Evolutionary conservation across 1,139 yeast species (phyloP), one percentile per base, ranked within the genome.

Genomic region (Taiozyma sp.): DNA sequence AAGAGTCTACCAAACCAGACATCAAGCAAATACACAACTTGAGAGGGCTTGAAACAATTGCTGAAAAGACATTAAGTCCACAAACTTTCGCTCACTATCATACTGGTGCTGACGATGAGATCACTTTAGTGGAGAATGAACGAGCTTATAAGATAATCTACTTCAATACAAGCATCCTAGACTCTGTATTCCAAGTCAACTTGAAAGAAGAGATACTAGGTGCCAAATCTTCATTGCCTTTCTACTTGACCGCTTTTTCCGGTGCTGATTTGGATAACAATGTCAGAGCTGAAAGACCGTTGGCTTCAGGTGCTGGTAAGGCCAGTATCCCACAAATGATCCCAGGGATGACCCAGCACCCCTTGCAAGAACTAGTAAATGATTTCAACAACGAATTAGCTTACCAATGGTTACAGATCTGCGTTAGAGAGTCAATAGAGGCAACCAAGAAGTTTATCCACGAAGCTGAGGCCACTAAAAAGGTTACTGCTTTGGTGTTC

Each of bases 51-150:
- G 48, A 46, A 27, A 39, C 23, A 7, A 22, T 39, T 40, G 95
- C 95, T 7, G 73, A 85, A 51, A 78, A 79, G 53, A 76, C 81
- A 44, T 70, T 87, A 78, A 78, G 81, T 45, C 76, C 76, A 56
- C 74, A 79, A 6, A 92, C 87, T 1, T 87, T 92, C 91, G 87
- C 86, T 19, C 87, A 87, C 67, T 87, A 85, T 66, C 81, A 89
- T 8, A 81, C 89, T 43, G 96, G 92, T 8, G 78, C 88, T 48
- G 95, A 87, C 64, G 95, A 87, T 65, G 96, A 87, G 68, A 80
- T 87, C 59, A 80, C 95, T 3, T 65, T 87, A 65, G 73, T 92
- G 50, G 92, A 86, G 61, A 87, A 87, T 69, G 92, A 85, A 63
- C 70, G 79, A 52, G 87, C 92, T 9, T 87, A 80, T 68, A 90